Base-by-base conservation (phyloP, 352 stramenopile genomes). In the Phytophthora pistaciae region DNA sequence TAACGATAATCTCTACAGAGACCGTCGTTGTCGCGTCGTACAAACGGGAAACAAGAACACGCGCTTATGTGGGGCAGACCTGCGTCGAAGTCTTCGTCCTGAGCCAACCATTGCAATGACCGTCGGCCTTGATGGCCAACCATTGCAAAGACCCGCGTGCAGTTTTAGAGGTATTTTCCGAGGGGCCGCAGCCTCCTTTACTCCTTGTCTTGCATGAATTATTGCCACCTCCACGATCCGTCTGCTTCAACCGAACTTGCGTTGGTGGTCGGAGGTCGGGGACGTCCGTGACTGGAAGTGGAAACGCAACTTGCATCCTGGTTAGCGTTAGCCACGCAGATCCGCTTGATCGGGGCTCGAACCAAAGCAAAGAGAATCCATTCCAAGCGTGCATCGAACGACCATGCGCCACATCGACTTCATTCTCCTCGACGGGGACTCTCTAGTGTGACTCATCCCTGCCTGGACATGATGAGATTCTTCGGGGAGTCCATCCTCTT, bases 11-110 rank as follows among this genome's bases (percentile, higher is more conserved):
- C 27, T 53, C 60, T 29, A 29, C 25, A 52, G 60, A 60, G 60
- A 67, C 60, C 36, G 16, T 60, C 21, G 50, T 68, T n/a, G 61
- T 68, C 14, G 16, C 29, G 40, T 68, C 58, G 61, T 56, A 54
- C 38, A 55, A 56, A 38, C 27, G 55, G 55, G 57, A 62, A 50
- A 16, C 46, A 73, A 53, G 53, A 46, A 2, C 31, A 48, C 25
- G 63, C 40, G 53, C n/a, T 49, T 14, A 54, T n/a, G 50, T 33
- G 40, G 38, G 27, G 36, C 54, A 50, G 29, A 33, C 29, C 29
- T 33, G 29, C 7, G 29, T 33, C 29, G 29, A 33, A 33, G 29
- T 33, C 29, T 9, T 33, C 29, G 7, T 33, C 29, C 29, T 56
- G 7, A 48, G 25, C 18, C 46, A 48, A 33, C 8, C 27, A 59